Base-by-base conservation (phyloP, 768 basidiomycete species). In the Tubosaeta brunneosetosa region DNA sequence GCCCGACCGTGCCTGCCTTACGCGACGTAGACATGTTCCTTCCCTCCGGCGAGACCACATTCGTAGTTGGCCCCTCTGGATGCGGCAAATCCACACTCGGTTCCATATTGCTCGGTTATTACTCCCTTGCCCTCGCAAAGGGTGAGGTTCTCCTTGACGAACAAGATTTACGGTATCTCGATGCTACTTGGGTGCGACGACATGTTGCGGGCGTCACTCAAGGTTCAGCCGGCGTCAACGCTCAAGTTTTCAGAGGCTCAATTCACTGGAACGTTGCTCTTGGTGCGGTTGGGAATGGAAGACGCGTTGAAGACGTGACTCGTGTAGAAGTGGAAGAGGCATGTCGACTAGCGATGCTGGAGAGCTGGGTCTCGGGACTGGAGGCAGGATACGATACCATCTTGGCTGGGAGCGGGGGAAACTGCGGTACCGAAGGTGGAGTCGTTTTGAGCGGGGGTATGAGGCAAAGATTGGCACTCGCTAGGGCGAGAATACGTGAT, bases 391-490 rank as follows among this genome's bases (percentile, higher is more conserved):
- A 97, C 59, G 89, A 94, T 44, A 95, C 94, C 0, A 69, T 76
- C 29, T 71, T 97, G 3, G 56, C 50, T 26, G 66, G 66, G 9
- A 61, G 58, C 22, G 67, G 68, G 4, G 90, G 89, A 1, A 82
- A 74, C 22, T 31, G 19, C 25, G 43, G 43, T 16, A 33, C 44
- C 12, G 63, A 55, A 32, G 82, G 78, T 27, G 94, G 93, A 2
- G 80, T 88, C 3, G 83, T 79, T 41, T 70, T 94, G 59, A 92
- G 89, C 56, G 95, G 95, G 13, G 95, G 95, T 3, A 97, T 98
- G 75, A 82, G 82, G 60, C 95, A 99, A 72, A 71, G 95, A 9
- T 65, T 99, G 27, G 91, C 91, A 7, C 83, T 99, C 52, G 95
- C 95, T 0, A 74, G 95, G 46, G 94, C 91, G 1, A 78, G 82